These are phyloP conservation scores for Fusarium stilboides DNA, from an alignment of 2,329 filamentous ascomycete genomes.

Conservation along the genomic window DNA sequence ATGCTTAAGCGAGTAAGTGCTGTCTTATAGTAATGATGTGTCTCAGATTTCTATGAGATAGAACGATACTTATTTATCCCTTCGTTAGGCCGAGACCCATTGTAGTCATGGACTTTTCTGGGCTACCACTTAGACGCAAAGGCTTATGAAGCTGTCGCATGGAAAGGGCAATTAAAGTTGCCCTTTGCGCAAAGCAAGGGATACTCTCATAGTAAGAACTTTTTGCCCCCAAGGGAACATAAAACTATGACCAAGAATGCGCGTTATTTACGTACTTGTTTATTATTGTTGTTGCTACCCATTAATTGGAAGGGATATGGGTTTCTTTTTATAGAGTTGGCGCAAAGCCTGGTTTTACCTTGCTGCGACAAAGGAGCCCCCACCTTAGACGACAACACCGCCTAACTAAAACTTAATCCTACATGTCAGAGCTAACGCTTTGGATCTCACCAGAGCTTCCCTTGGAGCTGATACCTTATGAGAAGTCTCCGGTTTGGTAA, in stretches of 20 bases:
- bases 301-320: constrained; percentile 18
- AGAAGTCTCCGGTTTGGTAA: neutral
- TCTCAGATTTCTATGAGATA: constrained; percentile 15
- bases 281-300: neutral
- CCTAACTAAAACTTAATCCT: constrained; percentile 14
- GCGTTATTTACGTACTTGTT: neutral
- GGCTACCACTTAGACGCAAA: constrained; percentile 3
- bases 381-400: constrained; percentile 24
- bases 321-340: constrained; percentile 42
- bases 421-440: constrained; percentile 3
- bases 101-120: constrained; percentile 2
- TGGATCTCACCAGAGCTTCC: neutral
- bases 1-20: constrained; percentile 7
- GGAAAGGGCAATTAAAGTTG: constrained; percentile 16
- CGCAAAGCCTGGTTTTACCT: constrained; percentile 28
- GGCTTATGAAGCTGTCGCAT: constrained; percentile 6
- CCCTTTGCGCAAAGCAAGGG: constrained; percentile 24
- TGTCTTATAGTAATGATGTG: constrained; percentile 7
- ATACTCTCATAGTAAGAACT: neutral
- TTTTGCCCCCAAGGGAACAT: neutral
- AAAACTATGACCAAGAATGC: neutral
- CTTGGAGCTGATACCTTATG: neutral
- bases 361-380: constrained; percentile 27
- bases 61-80: constrained; percentile 3
- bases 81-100: constrained; percentile 13